Evolutionary conservation across 176 grass and related monocot genomes (phyloP).

Genomic region (barley (Hordeum vulgare)): DNA sequence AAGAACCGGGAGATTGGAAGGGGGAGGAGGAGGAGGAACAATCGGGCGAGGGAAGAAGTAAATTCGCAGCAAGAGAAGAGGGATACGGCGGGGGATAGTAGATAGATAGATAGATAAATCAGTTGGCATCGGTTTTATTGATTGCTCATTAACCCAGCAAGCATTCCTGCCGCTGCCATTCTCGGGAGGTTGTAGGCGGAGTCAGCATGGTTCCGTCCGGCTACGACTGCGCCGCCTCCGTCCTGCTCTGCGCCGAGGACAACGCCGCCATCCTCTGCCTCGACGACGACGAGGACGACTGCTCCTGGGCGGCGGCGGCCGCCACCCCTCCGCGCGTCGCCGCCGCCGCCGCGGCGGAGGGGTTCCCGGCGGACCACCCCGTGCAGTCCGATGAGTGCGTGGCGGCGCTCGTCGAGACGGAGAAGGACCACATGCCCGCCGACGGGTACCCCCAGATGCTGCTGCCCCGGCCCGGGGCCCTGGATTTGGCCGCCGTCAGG

Average conservation of each 20-base stretch:
- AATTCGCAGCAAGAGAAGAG: not conserved
- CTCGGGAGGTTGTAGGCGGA: not conserved
- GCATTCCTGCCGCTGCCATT: slow-evolving; percentile 15
- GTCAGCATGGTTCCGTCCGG: slow-evolving; percentile 43
- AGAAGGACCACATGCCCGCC: slow-evolving; percentile 53
- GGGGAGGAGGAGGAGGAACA: slow-evolving; percentile 46
- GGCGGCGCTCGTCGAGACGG: slow-evolving; percentile 49
- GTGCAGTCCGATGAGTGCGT: slow-evolving; percentile 71
- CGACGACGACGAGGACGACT: slow-evolving; percentile 52
- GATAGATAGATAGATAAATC: not conserved
- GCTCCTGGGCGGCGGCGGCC: slow-evolving; percentile 21
- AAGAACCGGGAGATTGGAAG: slow-evolving; percentile 37
- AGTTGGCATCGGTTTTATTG: slow-evolving; percentile 14
- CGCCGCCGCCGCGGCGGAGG: not conserved
- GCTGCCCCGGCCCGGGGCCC: slow-evolving; percentile 26
- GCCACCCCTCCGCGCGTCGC: slow-evolving; percentile 11
- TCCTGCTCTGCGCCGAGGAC: slow-evolving; percentile 86
- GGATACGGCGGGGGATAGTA: not conserved
- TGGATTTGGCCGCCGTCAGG: slow-evolving; percentile 65
- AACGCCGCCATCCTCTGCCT: slow-evolving; percentile 65
- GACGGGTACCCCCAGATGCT: slow-evolving; percentile 72
- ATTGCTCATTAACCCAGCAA: slow-evolving; percentile 11
- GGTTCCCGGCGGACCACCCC: slow-evolving; percentile 45
- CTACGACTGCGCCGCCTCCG: slow-evolving; percentile 75
- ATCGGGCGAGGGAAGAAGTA: slow-evolving; percentile 15